Conservation (phyloP, 176 grass and related monocot species). For the Typha latifolia region DNA sequence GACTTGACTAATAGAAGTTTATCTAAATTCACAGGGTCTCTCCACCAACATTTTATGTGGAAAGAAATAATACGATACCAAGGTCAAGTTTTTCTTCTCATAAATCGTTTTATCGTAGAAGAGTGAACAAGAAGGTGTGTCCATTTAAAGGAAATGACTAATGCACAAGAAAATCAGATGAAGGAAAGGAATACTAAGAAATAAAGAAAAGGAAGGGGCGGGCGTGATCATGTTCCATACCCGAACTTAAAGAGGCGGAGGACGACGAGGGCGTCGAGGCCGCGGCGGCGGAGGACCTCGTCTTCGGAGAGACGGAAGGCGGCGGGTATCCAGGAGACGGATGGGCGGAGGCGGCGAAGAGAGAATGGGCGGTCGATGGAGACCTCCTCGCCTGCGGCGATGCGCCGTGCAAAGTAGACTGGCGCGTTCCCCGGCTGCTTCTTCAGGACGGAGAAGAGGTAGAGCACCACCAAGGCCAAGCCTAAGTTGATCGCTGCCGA, state of each 20-base stretch:
- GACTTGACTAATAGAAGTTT: no score
- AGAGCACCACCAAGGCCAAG: slow-evolving; percentile 58
- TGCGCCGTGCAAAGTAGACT: slow-evolving; percentile 48
- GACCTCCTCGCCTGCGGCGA: slow-evolving; percentile 16
- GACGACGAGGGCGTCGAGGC: slow-evolving; percentile 69
- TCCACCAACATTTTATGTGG: no score
- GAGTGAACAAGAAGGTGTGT: no score
- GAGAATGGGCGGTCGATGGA: slow-evolving; percentile 20
- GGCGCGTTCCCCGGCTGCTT: slow-evolving; percentile 63
- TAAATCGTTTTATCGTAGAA: no score
- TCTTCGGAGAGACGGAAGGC: slow-evolving; percentile 63
- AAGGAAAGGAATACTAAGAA: no score
- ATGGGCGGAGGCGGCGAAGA: slow-evolving; percentile 37
- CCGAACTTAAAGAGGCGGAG: slow-evolving; percentile 81
- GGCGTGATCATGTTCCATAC: slow-evolving; percentile 6
- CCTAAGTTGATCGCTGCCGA: slow-evolving; percentile 72
- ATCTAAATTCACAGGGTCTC: no score
- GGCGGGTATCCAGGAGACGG: slow-evolving; percentile 47
- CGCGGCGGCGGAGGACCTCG: slow-evolving; percentile 45
- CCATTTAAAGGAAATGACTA: no score
- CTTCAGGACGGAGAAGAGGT: slow-evolving; percentile 81
- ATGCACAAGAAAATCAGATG: no score
- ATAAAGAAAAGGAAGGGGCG: no score
- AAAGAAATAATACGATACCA: no score
- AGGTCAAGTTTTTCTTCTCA: no score